Conservation (phyloP, 1,139 yeast species). For the Nakaseomyces nivariensis region DNA sequence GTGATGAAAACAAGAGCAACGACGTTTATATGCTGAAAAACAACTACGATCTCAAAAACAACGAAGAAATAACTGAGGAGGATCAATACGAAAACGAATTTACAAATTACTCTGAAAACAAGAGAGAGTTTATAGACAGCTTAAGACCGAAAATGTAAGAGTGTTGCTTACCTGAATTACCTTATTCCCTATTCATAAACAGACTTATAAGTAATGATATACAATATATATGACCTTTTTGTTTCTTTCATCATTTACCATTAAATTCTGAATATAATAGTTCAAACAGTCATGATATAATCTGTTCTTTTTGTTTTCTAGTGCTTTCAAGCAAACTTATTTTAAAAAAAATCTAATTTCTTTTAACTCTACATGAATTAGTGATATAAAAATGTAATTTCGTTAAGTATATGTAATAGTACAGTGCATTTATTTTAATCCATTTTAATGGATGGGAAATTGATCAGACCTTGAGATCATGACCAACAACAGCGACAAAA, state of each 20-base stretch:
- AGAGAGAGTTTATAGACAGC: constrained; percentile 32
- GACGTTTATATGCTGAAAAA: constrained; percentile 28
- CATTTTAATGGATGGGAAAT: no score
- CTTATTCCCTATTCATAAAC: not conserved
- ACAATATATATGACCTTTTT: constrained; percentile 2
- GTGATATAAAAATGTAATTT: no score
- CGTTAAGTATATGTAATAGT: not conserved
- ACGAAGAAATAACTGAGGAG: constrained; percentile 31
- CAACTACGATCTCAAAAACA: constrained; percentile 28
- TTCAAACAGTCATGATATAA: no score
- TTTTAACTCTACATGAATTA: no score
- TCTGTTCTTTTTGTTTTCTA: not conserved
- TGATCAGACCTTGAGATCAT: no score
- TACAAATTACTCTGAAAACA: constrained; percentile 33
- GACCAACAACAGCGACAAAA: no score
- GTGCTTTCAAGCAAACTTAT: no score
- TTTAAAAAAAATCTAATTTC: no score
- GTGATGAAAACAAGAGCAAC: constrained; percentile 5
- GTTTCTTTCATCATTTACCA: no score
- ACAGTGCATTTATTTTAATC: not conserved
- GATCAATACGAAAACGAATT: constrained; percentile 36
- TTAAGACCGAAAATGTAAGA: constrained; percentile 30
- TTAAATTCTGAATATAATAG: not conserved
- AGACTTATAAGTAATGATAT: constrained; percentile 3
- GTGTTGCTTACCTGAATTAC: not conserved